Conservation (phyloP, 2,329 filamentous ascomycete genomes). For the Exophiala dermatitidis region DNA sequence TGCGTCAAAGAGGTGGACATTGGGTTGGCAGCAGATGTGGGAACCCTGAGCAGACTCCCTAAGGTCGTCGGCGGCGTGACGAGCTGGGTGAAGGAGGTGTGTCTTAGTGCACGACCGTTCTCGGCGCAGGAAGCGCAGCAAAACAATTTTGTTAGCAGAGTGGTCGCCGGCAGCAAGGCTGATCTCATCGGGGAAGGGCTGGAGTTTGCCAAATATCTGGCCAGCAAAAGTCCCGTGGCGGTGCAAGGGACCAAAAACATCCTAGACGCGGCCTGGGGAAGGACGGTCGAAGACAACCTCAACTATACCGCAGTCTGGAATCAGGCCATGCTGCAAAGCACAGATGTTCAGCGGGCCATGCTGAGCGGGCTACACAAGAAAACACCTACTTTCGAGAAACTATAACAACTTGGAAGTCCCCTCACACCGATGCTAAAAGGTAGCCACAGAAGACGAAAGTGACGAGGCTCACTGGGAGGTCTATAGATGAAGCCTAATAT, state of each 20-base stretch:
- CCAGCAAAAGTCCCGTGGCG: constrained; percentile 77
- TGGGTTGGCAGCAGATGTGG: constrained; percentile 44
- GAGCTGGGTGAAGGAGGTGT: constrained; percentile 45
- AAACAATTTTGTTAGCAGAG: constrained; percentile 40
- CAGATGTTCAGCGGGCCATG: constrained; percentile 68
- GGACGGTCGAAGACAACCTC: constrained; percentile 70
- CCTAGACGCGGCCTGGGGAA: constrained; percentile 72
- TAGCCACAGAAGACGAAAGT: not conserved
- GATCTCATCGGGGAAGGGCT: constrained; percentile 57
- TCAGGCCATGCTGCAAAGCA: constrained; percentile 69
- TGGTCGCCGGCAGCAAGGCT: constrained; percentile 46
- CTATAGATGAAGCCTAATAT: too few species aligned
- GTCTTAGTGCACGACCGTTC: constrained; percentile 39
- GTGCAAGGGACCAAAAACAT: constrained; percentile 83
- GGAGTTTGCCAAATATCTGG: constrained; percentile 58
- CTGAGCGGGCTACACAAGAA: constrained; percentile 69
- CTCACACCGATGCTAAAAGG: not conserved
- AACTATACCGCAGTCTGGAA: constrained; percentile 88
- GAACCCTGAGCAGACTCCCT: constrained; percentile 41
- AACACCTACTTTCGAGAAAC: constrained; percentile 75
- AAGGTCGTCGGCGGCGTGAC: constrained; percentile 40
- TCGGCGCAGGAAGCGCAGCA: constrained; percentile 39
- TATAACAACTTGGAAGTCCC: constrained; percentile 43
- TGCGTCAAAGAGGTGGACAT: constrained; percentile 46
- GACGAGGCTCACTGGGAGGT: too few species aligned